phyloP scores from a whole-genome alignment of 2,329 filamentous ascomycete genomes.

The Cercospora canescens region DNA sequence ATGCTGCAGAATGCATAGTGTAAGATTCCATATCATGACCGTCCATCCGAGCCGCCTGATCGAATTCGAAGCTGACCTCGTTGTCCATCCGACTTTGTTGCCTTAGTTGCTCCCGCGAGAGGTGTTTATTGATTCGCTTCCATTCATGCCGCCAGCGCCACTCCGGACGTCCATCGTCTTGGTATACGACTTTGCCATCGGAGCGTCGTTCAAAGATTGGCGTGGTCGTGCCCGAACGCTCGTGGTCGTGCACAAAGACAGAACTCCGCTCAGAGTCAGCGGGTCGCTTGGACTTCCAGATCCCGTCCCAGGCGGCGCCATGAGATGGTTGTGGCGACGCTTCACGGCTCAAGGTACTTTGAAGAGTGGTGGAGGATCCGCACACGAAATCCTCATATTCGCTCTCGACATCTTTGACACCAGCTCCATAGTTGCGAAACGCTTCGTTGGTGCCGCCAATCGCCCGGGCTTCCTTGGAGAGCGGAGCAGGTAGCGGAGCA shows the following conservation, averaged over 20 bases:
- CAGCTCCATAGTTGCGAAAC: not conserved
- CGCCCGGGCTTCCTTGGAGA: not conserved
- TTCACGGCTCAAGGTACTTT: not conserved
- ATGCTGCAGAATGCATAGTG: not conserved
- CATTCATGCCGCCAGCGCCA: conserved; percentile 17
- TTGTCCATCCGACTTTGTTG: not conserved
- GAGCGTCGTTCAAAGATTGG: conserved; percentile 9
- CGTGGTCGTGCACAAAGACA: not conserved
- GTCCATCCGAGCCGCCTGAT: not conserved
- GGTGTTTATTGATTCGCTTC: conserved; percentile 9
- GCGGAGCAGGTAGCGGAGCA: not conserved
- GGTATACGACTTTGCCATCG: conserved; percentile 13
- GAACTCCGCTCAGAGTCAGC: not conserved
- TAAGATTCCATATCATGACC: not conserved
- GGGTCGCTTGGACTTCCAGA: not conserved
- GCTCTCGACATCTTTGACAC: conserved; percentile 4
- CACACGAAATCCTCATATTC: conserved; percentile 7
- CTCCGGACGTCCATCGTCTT: conserved; percentile 9
- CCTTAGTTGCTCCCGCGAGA: not conserved
- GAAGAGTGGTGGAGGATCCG: not conserved
- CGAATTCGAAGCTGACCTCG: not conserved
- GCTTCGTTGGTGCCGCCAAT: not conserved
- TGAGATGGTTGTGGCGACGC: not conserved
- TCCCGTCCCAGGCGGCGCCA: not conserved
- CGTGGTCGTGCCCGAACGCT: not conserved